Evolutionary conservation across 805 yeast genomes (phyloP).

Genomic region (Candida arabinofermentans): DNA sequence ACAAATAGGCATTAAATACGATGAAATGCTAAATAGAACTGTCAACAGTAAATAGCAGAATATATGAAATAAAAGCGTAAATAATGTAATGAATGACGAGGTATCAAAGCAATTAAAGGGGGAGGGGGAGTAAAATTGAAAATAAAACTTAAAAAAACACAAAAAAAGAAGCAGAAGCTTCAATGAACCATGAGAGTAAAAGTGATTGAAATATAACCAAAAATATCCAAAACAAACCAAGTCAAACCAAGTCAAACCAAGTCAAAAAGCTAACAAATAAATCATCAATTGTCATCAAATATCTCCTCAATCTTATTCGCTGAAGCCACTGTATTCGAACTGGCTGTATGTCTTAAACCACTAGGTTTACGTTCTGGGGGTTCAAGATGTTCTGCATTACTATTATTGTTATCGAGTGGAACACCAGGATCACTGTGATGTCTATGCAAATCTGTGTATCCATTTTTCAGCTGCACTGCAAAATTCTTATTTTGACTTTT

Average conservation of each 20-base stretch:
- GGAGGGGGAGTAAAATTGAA: background rate
- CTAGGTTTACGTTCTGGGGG: background rate
- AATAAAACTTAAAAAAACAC: background rate
- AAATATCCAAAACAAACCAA: background rate
- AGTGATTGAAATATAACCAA: background rate
- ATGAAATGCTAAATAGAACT: too few relatives aligned
- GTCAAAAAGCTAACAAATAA: too few relatives aligned
- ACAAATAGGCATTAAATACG: background rate
- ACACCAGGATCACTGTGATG: slow-evolving; percentile 1
- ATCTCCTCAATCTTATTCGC: slow-evolving; percentile 16
- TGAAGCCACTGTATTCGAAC: too few relatives aligned
- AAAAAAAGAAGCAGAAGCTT: background rate
- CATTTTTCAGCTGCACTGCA: slow-evolving; percentile 31
- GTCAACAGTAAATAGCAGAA: too few relatives aligned
- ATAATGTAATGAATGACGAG: too few relatives aligned
- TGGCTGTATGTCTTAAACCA: too few relatives aligned
- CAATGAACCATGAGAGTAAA: background rate
- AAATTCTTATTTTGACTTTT: slow-evolving; percentile 40
- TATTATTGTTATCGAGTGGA: background rate
- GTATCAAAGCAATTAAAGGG: too few relatives aligned
- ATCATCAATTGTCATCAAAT: slow-evolving; percentile 2
- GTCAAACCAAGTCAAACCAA: too few relatives aligned
- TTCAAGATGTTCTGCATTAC: background rate
- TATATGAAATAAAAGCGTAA: too few relatives aligned
- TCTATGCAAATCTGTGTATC: slow-evolving; percentile 13